Evolutionary conservation across 106 monocot genomes (phyloP), one percentile per base, ranked within the genome.

Genomic region (Dactylorhiza incarnata): DNA sequence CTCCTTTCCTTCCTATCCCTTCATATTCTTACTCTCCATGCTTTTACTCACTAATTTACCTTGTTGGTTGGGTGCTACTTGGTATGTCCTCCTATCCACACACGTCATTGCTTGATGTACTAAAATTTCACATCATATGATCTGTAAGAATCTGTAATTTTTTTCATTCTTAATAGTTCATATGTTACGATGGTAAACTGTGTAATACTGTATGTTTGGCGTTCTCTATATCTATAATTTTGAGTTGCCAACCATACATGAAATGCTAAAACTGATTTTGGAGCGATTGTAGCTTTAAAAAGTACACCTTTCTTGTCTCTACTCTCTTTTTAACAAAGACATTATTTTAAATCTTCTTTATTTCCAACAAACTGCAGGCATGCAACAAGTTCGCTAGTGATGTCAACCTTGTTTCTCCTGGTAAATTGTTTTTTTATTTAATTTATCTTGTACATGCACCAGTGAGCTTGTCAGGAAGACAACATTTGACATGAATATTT

Each of bases 301-400:
- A 29, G 19, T 29, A 26, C 29, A 29, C 26, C 10, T 65, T 26
- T 65, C 29, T 65, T 65, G 13, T 26, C 11, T 65, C 19, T 65
- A 29, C 26, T 69, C 8, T 45, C 45, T 69, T 69, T 46, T 69
- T 69, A 16, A 9, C 9, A 3, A 61, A 46, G 9, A 37, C 37
- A 45, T 46, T 52, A 63, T 69, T 25, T 46, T 50, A 67, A 62
- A 5, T 54, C 58, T 53, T 16, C 4, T 56, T 73, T 47, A 11
- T 69, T 37, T 74, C 9, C 69, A 69, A 48, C 49, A 46, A 78
- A 4, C 8, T 79, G 37, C 86, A 95, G 95, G 88, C 92, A 78
- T 90, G 90, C 62, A 82, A 75, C 29, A 87, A 74, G 70, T 81
- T 75, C 61, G 59, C 78, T 74, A 82, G 79, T 45, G 88, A 80